Conservation (phyloP, 2,329 filamentous ascomycete species). For the Rosellinia necatrix region DNA sequence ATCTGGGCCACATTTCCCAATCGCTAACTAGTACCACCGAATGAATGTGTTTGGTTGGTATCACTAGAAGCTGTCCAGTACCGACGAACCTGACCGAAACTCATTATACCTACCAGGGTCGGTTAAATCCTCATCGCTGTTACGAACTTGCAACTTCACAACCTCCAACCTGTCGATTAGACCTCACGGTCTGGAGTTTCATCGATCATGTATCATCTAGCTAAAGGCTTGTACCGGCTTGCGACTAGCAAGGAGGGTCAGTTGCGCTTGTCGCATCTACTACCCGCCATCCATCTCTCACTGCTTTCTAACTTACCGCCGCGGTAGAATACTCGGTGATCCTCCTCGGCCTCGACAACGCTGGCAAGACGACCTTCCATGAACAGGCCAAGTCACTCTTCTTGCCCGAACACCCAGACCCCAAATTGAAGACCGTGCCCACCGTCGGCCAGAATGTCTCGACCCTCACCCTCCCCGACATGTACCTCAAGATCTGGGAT, state of each 20-base stretch:
- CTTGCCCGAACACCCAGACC: slow-evolving; percentile 64
- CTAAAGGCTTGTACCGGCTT: slow-evolving; percentile 92
- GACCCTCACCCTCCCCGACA: slow-evolving; percentile 85
- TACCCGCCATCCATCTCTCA: slow-evolving; percentile 8
- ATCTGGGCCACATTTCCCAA: neutral
- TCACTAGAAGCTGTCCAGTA: neutral
- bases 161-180: neutral
- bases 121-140: neutral
- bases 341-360: slow-evolving; percentile 95
- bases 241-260: slow-evolving; percentile 95
- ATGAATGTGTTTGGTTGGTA: slow-evolving; percentile 4
- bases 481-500: slow-evolving; percentile 99
- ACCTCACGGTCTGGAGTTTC: neutral
- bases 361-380: slow-evolving; percentile 97
- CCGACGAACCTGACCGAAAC: neutral
- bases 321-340: slow-evolving; percentile 89
- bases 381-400: slow-evolving; percentile 94
- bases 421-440: slow-evolving; percentile 83
- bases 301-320: slow-evolving; percentile 12
- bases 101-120: slow-evolving; percentile 3
- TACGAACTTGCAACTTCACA: neutral
- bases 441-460: slow-evolving; percentile 97
- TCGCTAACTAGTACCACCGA: slow-evolving; percentile 10
- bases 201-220: slow-evolving; percentile 83
- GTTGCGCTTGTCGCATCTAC: slow-evolving; percentile 27